Evolutionary conservation across 2,329 filamentous ascomycete species (phyloP).

Genomic region (Scortechinia acanthostroma): DNA sequence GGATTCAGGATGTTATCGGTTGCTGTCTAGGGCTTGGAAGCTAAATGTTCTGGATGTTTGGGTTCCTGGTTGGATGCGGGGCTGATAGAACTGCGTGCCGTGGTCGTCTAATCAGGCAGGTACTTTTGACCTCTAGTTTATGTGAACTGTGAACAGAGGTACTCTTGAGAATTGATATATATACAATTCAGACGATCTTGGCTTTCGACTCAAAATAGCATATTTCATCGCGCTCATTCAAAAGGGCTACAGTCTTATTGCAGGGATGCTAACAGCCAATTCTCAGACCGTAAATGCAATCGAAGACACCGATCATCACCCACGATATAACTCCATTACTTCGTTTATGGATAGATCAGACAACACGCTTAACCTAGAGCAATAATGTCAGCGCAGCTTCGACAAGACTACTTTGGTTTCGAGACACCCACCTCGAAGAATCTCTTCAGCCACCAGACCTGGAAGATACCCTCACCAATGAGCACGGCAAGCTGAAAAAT

Average conservation of each 20-base stretch:
- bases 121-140: not conserved
- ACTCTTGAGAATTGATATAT: not conserved
- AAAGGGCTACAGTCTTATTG: not conserved
- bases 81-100: not conserved
- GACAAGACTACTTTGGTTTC: not conserved
- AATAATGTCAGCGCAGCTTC: too few species aligned
- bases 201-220: not conserved
- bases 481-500: conserved; percentile 88
- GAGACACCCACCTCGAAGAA: conserved; percentile 79
- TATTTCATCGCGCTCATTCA: too few species aligned
- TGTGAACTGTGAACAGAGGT: not conserved
- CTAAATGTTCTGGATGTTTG: not conserved
- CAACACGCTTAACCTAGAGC: conserved; percentile 1
- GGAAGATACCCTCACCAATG: conserved; percentile 87
- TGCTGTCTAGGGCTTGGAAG: not conserved
- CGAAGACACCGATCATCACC: too few species aligned
- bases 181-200: not conserved
- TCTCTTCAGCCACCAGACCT: conserved; percentile 98
- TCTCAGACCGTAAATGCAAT: not conserved
- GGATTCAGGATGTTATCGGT: too few species aligned
- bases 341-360: not conserved
- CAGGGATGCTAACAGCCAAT: not conserved
- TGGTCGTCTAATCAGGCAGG: not conserved
- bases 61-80: too few species aligned
- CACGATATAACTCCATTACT: too few species aligned